These are phyloP conservation scores for Vinca minor DNA, from an alignment of 257 asterid species.

Conservation along the genomic window DNA sequence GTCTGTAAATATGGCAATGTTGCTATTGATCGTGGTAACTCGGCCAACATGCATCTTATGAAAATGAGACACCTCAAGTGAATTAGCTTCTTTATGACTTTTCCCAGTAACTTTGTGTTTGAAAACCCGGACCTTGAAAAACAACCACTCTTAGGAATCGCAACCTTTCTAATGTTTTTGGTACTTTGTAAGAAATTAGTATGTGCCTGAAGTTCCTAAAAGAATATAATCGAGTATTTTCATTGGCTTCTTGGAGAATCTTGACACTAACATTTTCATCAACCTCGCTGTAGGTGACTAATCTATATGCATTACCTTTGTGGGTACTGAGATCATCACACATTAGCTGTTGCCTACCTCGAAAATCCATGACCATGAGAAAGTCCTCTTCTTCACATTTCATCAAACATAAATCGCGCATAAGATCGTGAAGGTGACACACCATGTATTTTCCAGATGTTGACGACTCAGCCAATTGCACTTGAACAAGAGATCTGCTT, in stretches of 20 bases:
- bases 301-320: too few relatives aligned
- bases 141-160: neutral
- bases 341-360: neutral
- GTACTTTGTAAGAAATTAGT: neutral
- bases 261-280: neutral
- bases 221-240: neutral
- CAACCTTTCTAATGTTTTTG: too few relatives aligned
- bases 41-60: neutral
- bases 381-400: conserved; percentile 10
- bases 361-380: neutral
- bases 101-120: too few relatives aligned
- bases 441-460: too few relatives aligned
- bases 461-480: neutral
- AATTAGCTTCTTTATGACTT: neutral
- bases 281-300: neutral
- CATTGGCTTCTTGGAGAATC: neutral
- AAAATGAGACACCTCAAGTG: neutral
- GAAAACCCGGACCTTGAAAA: neutral
- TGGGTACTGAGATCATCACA: too few relatives aligned
- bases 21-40: neutral
- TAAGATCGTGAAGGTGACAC: too few relatives aligned
- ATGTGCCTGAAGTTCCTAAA: neutral
- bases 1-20: neutral
- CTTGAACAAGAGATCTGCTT: neutral
- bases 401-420: too few relatives aligned